phyloP scores from a whole-genome alignment of 306 rosid genomes.

The Lathyrus sativus region DNA sequence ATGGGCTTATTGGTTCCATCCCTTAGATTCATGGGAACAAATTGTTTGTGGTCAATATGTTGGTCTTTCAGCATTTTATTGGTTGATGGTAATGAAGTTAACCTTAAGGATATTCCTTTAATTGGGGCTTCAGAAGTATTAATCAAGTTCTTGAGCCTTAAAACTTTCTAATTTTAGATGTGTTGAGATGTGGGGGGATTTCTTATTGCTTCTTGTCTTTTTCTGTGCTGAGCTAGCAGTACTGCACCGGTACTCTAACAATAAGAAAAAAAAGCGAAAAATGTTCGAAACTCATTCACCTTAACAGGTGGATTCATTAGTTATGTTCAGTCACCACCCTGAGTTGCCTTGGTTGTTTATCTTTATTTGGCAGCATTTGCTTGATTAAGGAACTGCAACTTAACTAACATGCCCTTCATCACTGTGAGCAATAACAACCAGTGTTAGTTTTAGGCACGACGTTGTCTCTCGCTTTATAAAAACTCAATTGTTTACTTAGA shows the following conservation, averaged over 20 bases:
- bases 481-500: not conserved
- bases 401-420: not conserved
- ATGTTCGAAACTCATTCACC: conserved; percentile 1
- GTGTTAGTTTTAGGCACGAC: conserved; percentile 4
- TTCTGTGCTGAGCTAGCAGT: conserved; percentile 18
- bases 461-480: conserved; percentile 12
- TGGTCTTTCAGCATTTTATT: conserved; percentile 18
- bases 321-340: conserved; percentile 10
- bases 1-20: conserved; percentile 22
- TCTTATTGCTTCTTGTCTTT: not conserved
- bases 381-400: conserved; percentile 6
- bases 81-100: not conserved
- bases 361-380: conserved; percentile 14
- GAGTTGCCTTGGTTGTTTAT: conserved; percentile 10
- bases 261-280: not conserved
- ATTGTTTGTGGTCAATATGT: conserved; percentile 8
- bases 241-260: not conserved
- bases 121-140: conserved; percentile 22
- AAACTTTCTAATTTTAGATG: conserved; percentile 2
- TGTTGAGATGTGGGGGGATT: not conserved
- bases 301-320: not conserved
- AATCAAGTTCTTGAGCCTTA: conserved; percentile 14
- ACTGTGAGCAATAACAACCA: conserved; percentile 2
- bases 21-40: conserved; percentile 21
- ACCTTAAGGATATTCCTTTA: conserved; percentile 23